A percentile compares a stretch with the other conserved stretches of the same genome.
Evolutionary conservation across 345 rosid species (phyloP).

Genomic region (Melaleuca alternifolia): DNA sequence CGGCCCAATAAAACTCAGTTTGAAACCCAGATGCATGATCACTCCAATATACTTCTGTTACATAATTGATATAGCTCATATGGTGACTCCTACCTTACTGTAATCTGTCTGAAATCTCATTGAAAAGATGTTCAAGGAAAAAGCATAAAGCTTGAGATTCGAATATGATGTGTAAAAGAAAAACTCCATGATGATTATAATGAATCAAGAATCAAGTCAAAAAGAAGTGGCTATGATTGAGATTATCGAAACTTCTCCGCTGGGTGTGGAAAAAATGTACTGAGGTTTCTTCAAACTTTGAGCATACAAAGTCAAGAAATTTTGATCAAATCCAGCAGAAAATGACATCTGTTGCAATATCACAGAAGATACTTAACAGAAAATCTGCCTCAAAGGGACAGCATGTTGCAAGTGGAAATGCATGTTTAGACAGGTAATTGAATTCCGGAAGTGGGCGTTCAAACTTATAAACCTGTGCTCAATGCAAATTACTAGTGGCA

Average conservation of each 20-base stretch:
- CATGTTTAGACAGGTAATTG: neutral
- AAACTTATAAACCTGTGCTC: neutral
- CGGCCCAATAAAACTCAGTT: neutral
- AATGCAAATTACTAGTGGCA: neutral
- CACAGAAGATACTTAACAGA: neutral
- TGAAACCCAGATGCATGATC: neutral
- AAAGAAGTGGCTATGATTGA: neutral
- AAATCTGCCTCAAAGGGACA: neutral
- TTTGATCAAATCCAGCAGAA: neutral
- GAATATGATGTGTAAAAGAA: neutral
- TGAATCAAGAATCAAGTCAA: neutral
- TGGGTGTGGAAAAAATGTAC: neutral
- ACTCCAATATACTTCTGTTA: neutral
- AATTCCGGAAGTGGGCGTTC: neutral
- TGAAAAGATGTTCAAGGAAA: neutral
- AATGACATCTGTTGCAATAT: neutral
- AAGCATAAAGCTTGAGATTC: neutral
- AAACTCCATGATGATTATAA: neutral
- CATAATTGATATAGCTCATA: neutral
- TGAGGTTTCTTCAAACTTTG: neutral
- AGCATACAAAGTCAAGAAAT: neutral
- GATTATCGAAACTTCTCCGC: neutral
- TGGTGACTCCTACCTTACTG: neutral
- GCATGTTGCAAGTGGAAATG: neutral
- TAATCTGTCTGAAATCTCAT: neutral